Conservation (phyloP, 148 eudicot species). For the Persicaria tinctoria region DNA sequence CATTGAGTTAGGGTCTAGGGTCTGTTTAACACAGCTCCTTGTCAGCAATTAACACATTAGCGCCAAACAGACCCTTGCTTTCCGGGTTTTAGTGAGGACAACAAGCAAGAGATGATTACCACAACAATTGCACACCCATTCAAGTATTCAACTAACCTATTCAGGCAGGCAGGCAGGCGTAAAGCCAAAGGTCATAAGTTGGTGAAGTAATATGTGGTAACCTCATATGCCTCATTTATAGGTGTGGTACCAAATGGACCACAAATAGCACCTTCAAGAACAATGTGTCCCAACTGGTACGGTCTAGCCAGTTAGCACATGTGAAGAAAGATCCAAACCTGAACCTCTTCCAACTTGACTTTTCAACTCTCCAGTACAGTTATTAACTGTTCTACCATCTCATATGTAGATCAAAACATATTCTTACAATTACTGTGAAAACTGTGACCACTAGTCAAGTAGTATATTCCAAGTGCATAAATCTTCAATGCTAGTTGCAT, state of each 20-base stretch:
- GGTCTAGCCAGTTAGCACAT: not conserved
- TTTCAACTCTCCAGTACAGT: not conserved
- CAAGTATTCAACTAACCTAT: too few relatives aligned
- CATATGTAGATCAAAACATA: not conserved
- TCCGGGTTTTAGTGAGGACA: too few relatives aligned
- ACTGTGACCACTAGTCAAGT: not conserved
- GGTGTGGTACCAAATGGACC: conserved; percentile 7
- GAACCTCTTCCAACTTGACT: not conserved
- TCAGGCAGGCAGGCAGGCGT: not conserved
- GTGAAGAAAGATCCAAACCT: not conserved
- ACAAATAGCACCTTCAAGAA: not conserved
- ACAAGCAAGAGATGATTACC: too few relatives aligned
- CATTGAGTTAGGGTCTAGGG: too few relatives aligned
- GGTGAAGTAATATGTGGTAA: not conserved
- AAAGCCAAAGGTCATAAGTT: conserved; percentile 1
- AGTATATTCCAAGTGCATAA: not conserved
- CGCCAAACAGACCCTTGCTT: too few relatives aligned
- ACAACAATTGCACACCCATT: too few relatives aligned
- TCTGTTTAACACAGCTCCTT: too few relatives aligned
- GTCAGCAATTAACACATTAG: too few relatives aligned
- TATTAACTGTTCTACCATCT: not conserved
- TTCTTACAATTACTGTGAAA: not conserved
- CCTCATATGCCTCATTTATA: not conserved
- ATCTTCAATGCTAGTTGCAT: not conserved
- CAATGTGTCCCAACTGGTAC: not conserved